A percentile compares a stretch with the other conserved stretches of the same genome.
Conservation (phyloP, 2,329 filamentous ascomycete species). For the Dendrostoma leiphaemia region DNA sequence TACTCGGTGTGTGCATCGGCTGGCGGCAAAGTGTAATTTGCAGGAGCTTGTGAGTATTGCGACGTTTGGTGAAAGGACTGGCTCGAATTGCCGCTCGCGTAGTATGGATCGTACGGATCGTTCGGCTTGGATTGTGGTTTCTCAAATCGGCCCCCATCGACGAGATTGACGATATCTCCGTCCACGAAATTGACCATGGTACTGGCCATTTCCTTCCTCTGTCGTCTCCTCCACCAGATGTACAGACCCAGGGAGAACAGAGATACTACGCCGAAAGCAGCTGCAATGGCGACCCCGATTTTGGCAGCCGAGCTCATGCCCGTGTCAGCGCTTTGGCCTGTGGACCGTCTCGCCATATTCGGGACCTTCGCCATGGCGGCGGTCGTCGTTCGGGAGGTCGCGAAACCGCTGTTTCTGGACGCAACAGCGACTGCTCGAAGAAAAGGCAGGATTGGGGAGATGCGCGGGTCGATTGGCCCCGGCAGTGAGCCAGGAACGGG, state of each 20-base stretch:
- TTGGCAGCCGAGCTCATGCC: slow-evolving; percentile 12
- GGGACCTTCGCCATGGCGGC: neutral
- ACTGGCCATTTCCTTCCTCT: slow-evolving; percentile 15
- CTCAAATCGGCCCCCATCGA: slow-evolving; percentile 17
- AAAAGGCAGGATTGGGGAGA: neutral
- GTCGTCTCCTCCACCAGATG: slow-evolving; percentile 15
- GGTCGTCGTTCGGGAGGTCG: neutral
- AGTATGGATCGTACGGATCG: slow-evolving; percentile 17
- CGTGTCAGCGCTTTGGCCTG: neutral
- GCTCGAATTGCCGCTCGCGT: slow-evolving; percentile 11
- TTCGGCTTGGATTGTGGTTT: slow-evolving; percentile 11
- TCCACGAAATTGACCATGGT: slow-evolving; percentile 19
- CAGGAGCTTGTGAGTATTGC: slow-evolving; percentile 5
- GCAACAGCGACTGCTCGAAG: neutral
- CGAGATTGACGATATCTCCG: slow-evolving; percentile 16
- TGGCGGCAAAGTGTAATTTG: slow-evolving; percentile 1
- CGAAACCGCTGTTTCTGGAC: neutral
- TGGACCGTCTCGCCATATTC: neutral
- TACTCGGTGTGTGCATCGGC: slow-evolving; percentile 1
- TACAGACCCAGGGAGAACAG: slow-evolving; percentile 13
- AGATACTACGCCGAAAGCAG: slow-evolving; percentile 8
- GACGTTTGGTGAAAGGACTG: slow-evolving; percentile 12
- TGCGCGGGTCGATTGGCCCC: neutral
- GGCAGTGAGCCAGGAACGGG: no score
- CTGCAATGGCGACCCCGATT: slow-evolving; percentile 12